A percentile compares a stretch with the other conserved stretches of the same genome.
Evolutionary conservation across 2,329 filamentous ascomycete species (phyloP).

Genomic region (Phaeosphaeriaceae sp.): DNA sequence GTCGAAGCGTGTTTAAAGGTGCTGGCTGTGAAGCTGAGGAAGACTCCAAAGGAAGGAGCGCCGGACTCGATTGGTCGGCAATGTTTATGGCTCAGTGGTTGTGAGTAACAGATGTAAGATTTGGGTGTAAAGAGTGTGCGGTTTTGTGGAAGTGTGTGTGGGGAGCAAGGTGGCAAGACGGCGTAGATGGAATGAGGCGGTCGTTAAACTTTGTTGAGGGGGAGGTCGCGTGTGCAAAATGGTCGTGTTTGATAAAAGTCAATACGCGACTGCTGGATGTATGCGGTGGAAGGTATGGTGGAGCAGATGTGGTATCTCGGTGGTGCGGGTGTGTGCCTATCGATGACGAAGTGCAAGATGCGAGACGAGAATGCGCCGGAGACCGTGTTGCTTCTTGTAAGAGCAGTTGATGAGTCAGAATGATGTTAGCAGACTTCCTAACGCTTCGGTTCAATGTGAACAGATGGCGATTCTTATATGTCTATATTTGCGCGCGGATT

Average conservation of each 20-base stretch:
- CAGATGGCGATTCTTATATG: conserved; percentile 16
- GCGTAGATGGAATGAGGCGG: neutral
- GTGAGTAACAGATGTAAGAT: neutral
- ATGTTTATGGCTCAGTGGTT: conserved; percentile 21
- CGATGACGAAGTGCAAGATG: conserved; percentile 38
- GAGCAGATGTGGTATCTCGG: conserved; percentile 15
- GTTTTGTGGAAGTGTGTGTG: conserved; percentile 1
- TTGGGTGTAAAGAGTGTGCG: neutral
- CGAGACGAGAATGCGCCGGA: conserved; percentile 27
- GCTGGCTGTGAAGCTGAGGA: conserved; percentile 58
- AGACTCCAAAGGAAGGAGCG: conserved; percentile 40
- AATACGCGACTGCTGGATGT: conserved; percentile 1
- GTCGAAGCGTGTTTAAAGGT: conserved; percentile 94
- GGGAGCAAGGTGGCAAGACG: conserved; percentile 21
- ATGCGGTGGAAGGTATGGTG: conserved; percentile 8
- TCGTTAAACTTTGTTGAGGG: neutral
- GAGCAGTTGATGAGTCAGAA: conserved; percentile 26
- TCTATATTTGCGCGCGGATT: conserved; percentile 9
- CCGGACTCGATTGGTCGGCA: conserved; percentile 33
- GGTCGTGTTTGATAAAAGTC: neutral
- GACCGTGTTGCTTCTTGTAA: conserved; percentile 13
- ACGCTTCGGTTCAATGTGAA: conserved; percentile 13
- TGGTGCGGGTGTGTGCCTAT: conserved; percentile 22
- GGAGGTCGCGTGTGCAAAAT: neutral
- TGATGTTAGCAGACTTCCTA: conserved; percentile 10